Base-by-base conservation (phyloP, 192 early-diverging fungal species). In the Haplosporangium gracile region DNA sequence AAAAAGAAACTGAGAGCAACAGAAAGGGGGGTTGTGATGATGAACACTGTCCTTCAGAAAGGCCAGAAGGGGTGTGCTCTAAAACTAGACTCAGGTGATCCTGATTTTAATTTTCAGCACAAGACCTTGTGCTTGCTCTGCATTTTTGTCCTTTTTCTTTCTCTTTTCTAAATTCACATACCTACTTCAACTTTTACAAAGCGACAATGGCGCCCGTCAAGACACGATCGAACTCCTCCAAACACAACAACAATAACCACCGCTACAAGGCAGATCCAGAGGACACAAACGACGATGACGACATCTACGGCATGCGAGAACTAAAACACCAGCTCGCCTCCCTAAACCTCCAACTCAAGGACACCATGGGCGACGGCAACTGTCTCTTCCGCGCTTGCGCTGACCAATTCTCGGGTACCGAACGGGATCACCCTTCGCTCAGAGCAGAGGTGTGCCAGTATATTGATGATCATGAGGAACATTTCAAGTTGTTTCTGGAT, bases 281-380 rank as follows among this genome's bases (percentile, higher is more conserved):
- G 20, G 79, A 81, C 76, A 81, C 55, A 40, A 73, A 86, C 18
- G 84, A 86, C 68, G 81, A 82, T 73, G 88, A 89, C 55, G 88
- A 89, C 70, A 82, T 83, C 51, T 89, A 82, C 47, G 86, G 83
- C 38, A 83, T 82, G 49, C 87, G 87, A 2, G 89, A 87, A 45
- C 88, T 93, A 26, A 90, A 91, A 74, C 90, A 90, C 40, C 90
- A 90, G 29, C 85, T 95, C 8, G 90, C 88, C 68, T 78, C 83
- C 60, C 70, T 89, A 2, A 88, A 90, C 29, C 84, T 94, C 40
- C 93, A 91, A 53, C 91, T 91, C 77, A 94, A 94, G 72, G 93
- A 94, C 74, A 94, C 94, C 43, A 87, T 85, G 22, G 95, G 94
- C 68, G 95, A 95, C 72, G 94, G 95, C 70, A 95, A 95, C 88